Evolutionary conservation across 2,329 filamentous ascomycete species (phyloP).

Genomic region (Polychaeton citri): DNA sequence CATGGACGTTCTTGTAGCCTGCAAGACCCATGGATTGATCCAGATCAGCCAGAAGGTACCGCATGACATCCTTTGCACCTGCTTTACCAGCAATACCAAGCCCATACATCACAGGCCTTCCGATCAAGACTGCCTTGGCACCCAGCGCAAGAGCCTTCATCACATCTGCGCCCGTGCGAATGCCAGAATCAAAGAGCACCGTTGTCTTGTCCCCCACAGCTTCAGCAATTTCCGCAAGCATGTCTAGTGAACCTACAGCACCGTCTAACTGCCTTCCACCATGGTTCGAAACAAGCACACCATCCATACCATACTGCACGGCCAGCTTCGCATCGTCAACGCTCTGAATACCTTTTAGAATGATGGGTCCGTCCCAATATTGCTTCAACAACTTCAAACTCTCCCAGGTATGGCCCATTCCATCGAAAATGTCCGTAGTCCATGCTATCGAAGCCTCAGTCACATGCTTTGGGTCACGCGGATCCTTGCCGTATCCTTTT

Average conservation of each 20-base stretch:
- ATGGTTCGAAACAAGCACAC: slow-evolving; percentile 41
- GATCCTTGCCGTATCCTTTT: no score
- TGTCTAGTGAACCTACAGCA: slow-evolving; percentile 36
- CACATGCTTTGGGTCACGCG: no score
- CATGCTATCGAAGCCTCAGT: slow-evolving; percentile 40
- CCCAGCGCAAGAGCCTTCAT: slow-evolving; percentile 41
- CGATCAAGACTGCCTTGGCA: slow-evolving; percentile 44
- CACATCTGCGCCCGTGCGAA: slow-evolving; percentile 36
- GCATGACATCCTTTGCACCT: slow-evolving; percentile 33
- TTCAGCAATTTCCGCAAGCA: slow-evolving; percentile 47
- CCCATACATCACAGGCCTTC: slow-evolving; percentile 46
- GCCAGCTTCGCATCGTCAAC: slow-evolving; percentile 35
- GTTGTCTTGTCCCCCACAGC: slow-evolving; percentile 38
- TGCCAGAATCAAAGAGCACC: slow-evolving; percentile 39
- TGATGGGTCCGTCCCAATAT: slow-evolving; percentile 51
- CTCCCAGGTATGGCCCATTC: slow-evolving; percentile 38
- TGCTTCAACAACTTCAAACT: slow-evolving; percentile 45
- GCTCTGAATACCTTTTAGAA: slow-evolving; percentile 46
- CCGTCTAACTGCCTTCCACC: slow-evolving; percentile 40
- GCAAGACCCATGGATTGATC: no score
- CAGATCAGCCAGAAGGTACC: slow-evolving; percentile 3
- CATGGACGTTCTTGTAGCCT: no score
- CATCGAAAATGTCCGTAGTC: slow-evolving; percentile 36
- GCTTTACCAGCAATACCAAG: slow-evolving; percentile 41
- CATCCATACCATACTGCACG: slow-evolving; percentile 32